Evolutionary conservation across 805 yeast genomes (phyloP).

Genomic region (Blastobotrys attinorum): DNA sequence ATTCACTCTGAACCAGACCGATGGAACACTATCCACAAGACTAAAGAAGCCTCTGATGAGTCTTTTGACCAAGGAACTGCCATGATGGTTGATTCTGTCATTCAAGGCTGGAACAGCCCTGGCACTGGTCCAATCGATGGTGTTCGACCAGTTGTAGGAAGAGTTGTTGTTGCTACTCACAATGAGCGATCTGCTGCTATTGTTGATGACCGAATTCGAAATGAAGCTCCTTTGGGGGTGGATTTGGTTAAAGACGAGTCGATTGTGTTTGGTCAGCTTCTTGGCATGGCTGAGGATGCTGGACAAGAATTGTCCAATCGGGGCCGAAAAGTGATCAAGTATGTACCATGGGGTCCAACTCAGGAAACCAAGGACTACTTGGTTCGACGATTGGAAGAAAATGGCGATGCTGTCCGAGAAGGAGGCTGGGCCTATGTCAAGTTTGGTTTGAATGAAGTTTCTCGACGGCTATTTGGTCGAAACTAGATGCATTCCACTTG

Average conservation of each 20-base stretch:
- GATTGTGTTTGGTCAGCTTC: slow-evolving; percentile 78
- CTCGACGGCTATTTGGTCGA: slow-evolving; percentile 8
- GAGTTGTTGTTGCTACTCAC: slow-evolving; percentile 83
- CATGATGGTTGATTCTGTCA: slow-evolving; percentile 52
- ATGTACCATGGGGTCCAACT: slow-evolving; percentile 98
- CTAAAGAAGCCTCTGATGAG: slow-evolving; percentile 73
- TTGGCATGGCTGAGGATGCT: slow-evolving; percentile 93
- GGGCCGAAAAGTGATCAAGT: slow-evolving; percentile 74
- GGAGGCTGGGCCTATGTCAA: slow-evolving; percentile 23
- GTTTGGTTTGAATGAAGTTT: slow-evolving; percentile 17
- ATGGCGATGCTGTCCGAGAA: slow-evolving; percentile 82
- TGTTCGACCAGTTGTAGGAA: slow-evolving; percentile 28
- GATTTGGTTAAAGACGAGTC: slow-evolving; percentile 21
- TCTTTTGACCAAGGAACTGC: slow-evolving; percentile 67
- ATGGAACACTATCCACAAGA: slow-evolving; percentile 53
- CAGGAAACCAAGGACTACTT: slow-evolving; percentile 85
- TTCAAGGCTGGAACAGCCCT: slow-evolving; percentile 34
- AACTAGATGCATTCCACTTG: not conserved
- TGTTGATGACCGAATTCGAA: slow-evolving; percentile 51
- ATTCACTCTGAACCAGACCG: slow-evolving; percentile 81
- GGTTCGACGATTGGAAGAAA: slow-evolving; percentile 85
- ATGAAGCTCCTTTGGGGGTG: slow-evolving; percentile 22
- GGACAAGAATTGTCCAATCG: slow-evolving; percentile 64
- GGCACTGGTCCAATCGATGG: slow-evolving; percentile 7
- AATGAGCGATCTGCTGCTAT: slow-evolving; percentile 68